A percentile compares a stretch with the other conserved stretches of the same genome.
phyloP scores from a whole-genome alignment of 2,329 filamentous ascomycete genomes.

The Colletotrichum karsti region DNA sequence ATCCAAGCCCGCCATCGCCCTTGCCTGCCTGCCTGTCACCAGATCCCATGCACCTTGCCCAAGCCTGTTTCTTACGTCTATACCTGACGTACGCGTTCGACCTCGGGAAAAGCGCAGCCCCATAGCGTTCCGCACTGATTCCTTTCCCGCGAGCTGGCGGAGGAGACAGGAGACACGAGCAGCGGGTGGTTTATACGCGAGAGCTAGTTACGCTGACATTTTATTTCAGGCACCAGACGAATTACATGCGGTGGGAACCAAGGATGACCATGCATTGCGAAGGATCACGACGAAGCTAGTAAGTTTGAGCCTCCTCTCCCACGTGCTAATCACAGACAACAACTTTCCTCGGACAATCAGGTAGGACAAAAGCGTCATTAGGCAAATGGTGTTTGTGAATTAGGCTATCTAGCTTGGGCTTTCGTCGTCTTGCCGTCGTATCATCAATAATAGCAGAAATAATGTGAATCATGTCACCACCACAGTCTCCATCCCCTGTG shows the following conservation, averaged over 20 bases:
- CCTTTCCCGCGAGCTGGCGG: not conserved
- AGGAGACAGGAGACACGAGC: not conserved
- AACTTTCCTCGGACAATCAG: too few relatives aligned
- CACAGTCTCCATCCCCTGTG: not conserved
- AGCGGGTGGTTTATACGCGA: not conserved
- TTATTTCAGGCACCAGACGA: not conserved
- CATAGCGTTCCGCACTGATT: not conserved
- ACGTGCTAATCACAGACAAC: too few relatives aligned
- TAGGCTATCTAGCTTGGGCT: too few relatives aligned
- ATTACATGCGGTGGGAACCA: too few relatives aligned
- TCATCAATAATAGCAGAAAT: not conserved
- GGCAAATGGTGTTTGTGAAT: too few relatives aligned
- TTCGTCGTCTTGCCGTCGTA: too few relatives aligned
- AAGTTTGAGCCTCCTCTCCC: too few relatives aligned
- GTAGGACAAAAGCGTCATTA: too few relatives aligned
- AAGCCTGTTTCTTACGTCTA: not conserved
- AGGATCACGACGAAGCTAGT: too few relatives aligned
- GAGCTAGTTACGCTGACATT: constrained; percentile 4
- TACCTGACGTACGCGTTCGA: not conserved
- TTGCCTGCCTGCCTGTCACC: not conserved
- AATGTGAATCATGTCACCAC: not conserved
- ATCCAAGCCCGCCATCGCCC: constrained; percentile 5
- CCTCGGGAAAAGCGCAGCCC: not conserved
- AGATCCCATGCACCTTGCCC: not conserved
- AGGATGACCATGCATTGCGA: too few relatives aligned